These are phyloP conservation scores for Paramecium octaurelia DNA, from an alignment of 73 alveolate genomes.

Conservation along the genomic window DNA sequence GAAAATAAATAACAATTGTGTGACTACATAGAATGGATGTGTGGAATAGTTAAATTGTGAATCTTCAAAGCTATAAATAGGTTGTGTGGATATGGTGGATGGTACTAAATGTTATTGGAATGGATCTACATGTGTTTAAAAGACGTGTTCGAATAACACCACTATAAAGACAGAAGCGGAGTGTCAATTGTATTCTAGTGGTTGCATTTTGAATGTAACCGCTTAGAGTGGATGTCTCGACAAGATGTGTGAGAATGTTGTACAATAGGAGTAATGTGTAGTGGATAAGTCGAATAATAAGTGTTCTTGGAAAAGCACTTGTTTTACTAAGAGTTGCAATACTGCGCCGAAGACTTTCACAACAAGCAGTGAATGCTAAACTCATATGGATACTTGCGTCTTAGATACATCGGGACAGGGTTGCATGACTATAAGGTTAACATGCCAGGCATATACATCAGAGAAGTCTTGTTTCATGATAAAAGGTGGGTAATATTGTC, in stretches of 20 bases:
- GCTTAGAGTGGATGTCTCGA: neutral
- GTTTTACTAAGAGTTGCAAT: neutral
- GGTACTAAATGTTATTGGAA: slow-evolving; percentile 28
- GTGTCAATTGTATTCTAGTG: neutral
- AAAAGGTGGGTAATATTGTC: neutral
- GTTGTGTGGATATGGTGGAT: neutral
- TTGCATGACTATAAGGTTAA: neutral
- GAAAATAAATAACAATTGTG: neutral
- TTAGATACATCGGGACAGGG: neutral
- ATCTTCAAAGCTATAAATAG: neutral
- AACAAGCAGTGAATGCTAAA: neutral
- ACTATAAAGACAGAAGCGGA: neutral
- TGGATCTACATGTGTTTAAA: neutral
- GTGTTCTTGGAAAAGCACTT: neutral
- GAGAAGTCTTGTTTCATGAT: neutral
- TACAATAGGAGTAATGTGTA: neutral
- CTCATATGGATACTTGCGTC: neutral
- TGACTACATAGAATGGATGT: neutral
- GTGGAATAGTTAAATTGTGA: neutral
- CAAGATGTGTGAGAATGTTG: neutral
- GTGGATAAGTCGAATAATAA: neutral
- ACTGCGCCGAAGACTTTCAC: neutral
- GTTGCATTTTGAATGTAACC: neutral
- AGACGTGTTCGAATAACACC: neutral
- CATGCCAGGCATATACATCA: neutral